Conservation (phyloP, 108 stramenopile species). For the Craspedostauros australis region DNA sequence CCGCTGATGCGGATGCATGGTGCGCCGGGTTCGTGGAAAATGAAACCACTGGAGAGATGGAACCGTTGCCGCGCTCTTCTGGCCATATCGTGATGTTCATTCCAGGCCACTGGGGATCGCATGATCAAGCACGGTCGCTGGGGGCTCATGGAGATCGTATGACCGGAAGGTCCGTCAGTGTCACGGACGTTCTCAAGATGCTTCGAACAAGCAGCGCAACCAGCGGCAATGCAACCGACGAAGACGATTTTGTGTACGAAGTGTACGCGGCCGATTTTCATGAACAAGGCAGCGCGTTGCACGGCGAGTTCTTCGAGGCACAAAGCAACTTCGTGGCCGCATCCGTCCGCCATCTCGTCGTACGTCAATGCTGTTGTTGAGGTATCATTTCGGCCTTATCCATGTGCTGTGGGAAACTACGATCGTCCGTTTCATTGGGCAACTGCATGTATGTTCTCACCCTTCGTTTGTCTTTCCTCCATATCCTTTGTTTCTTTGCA, state of each 20-base stretch:
- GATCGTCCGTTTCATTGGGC: too few relatives aligned
- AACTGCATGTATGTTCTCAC: too few relatives aligned
- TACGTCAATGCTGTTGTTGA: too few relatives aligned
- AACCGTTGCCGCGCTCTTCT: conserved; percentile 6
- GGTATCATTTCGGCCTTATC: too few relatives aligned
- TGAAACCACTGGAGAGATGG: not conserved
- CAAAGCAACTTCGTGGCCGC: conserved; percentile 57
- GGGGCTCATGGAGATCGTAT: conserved; percentile 78
- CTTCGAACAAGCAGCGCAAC: not conserved
- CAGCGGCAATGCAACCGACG: conserved; percentile 1
- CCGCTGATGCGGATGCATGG: conserved; percentile 11
- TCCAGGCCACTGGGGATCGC: conserved; percentile 79
- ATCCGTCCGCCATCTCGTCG: conserved; percentile 32
- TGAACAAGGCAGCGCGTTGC: conserved; percentile 65
- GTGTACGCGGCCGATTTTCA: conserved; percentile 71
- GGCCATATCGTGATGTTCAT: conserved; percentile 59
- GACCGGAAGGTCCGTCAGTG: conserved; percentile 24
- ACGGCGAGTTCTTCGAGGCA: conserved; percentile 41
- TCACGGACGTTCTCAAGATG: not conserved
- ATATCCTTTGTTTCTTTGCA: not conserved
- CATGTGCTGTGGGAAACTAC: too few relatives aligned
- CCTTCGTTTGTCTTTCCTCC: not conserved
- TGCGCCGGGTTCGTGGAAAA: not conserved
- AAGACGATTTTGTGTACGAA: conserved; percentile 59
- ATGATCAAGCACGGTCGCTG: conserved; percentile 58